Percentiles rank a stretch among this genome's conserved stretches.
Evolutionary conservation across 2,329 filamentous ascomycete genomes (phyloP).

Genomic region (Fusarium hostae): DNA sequence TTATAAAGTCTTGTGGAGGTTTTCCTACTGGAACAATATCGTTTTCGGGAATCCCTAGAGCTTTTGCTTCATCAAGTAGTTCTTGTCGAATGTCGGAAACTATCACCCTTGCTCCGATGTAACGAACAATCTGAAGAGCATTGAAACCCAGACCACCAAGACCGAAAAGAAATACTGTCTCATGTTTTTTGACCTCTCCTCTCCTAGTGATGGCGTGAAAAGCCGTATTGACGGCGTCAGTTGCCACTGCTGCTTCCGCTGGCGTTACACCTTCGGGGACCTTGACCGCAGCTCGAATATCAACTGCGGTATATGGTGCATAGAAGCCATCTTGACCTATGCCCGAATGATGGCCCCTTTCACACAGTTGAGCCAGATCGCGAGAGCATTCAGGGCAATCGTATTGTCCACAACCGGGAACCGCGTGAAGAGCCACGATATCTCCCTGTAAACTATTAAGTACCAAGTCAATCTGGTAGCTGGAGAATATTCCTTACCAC

Average conservation of each 20-base stretch:
- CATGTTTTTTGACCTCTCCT: constrained; percentile 20
- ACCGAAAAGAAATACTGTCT: constrained; percentile 32
- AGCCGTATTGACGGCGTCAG: constrained; percentile 37
- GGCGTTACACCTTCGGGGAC: constrained; percentile 29
- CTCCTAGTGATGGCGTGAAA: constrained; percentile 35
- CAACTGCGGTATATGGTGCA: constrained; percentile 52
- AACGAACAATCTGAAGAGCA: constrained; percentile 27
- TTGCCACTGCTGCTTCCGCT: constrained; percentile 35
- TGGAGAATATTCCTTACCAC: constrained; percentile 1
- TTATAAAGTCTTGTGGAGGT: constrained; percentile 22
- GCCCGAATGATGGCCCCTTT: constrained; percentile 53
- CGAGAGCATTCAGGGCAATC: constrained; percentile 52
- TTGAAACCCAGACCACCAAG: constrained; percentile 34
- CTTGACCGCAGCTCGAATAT: constrained; percentile 33
- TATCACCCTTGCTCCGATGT: constrained; percentile 31
- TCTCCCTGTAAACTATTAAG: constrained; percentile 15
- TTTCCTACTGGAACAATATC: constrained; percentile 30
- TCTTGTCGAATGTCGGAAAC: constrained; percentile 35
- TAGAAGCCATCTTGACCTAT: constrained; percentile 58
- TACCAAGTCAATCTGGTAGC: accelerated
- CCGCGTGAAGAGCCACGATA: constrained; percentile 37
- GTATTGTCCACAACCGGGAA: constrained; percentile 21
- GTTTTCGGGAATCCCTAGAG: constrained; percentile 4
- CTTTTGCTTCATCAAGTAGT: constrained; percentile 24
- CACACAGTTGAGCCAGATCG: constrained; percentile 52